Percentiles rank a stretch among this genome's conserved stretches.
phyloP scores from a whole-genome alignment of 1,139 yeast species.

The Debaryomyces sp. region DNA sequence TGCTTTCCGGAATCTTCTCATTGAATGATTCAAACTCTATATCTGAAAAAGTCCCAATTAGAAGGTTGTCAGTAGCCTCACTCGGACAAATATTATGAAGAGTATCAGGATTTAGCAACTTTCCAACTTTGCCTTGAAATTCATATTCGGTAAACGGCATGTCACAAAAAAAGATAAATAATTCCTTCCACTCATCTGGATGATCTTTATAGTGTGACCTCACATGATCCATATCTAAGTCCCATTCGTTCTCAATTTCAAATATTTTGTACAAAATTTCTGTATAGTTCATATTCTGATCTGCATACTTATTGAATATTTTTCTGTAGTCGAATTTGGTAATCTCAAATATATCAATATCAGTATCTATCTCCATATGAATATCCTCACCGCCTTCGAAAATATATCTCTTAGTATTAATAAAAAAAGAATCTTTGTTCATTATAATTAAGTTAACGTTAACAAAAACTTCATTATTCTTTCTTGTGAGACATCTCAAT shows the following conservation, averaged over 20 bases:
- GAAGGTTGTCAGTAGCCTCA: not conserved
- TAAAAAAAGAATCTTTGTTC: not conserved
- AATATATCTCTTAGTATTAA: not conserved
- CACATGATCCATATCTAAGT: not conserved
- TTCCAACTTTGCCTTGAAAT: not conserved
- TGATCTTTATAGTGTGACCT: not conserved
- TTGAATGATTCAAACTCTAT: not conserved
- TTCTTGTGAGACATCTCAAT: no score
- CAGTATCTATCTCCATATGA: not conserved
- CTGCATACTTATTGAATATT: not conserved
- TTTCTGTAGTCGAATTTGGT: conserved; percentile 1
- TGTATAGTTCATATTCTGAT: not conserved
- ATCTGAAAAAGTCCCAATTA: conserved; percentile 2
- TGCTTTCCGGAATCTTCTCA: not conserved
- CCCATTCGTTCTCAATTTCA: not conserved
- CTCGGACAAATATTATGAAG: not conserved
- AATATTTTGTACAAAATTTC: not conserved
- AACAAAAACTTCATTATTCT: no score
- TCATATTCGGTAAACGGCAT: conserved; percentile 5
- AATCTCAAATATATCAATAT: not conserved
- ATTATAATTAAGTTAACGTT: not conserved
- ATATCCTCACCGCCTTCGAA: not conserved
- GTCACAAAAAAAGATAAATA: conserved; percentile 3
- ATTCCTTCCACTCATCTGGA: not conserved
- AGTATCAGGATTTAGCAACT: conserved; percentile 1